A percentile compares a stretch with the other conserved stretches of the same genome.
phyloP scores from a whole-genome alignment of 305 asterid genomes.

The Fraxinus ornus region DNA sequence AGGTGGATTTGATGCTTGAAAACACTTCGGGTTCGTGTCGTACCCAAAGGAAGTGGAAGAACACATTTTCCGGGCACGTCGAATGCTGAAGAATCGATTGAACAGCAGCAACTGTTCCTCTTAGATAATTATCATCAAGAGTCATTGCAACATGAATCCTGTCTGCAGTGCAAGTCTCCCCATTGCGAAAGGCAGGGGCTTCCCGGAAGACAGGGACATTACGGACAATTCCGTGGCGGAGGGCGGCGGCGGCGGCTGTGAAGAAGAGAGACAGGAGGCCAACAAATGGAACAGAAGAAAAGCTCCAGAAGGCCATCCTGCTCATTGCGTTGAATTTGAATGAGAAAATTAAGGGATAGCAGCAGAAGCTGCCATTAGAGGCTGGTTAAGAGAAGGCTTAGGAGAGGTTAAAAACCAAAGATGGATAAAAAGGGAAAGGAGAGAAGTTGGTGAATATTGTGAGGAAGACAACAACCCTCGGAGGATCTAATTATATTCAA shows the following conservation, averaged over 20 bases:
- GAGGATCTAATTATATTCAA: background rate
- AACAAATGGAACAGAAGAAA: background rate
- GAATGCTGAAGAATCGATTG: background rate
- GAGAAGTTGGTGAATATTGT: background rate
- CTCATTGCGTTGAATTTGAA: background rate
- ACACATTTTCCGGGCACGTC: background rate
- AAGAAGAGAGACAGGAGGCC: background rate
- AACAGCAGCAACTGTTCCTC: background rate
- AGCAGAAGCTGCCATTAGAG: background rate
- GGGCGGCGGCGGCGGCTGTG: background rate
- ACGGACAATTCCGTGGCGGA: background rate
- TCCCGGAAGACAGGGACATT: background rate
- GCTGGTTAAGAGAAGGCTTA: background rate
- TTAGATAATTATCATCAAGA: background rate
- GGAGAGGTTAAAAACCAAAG: background rate
- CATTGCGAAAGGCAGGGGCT: background rate
- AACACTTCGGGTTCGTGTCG: background rate
- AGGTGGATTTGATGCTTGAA: background rate
- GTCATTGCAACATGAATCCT: background rate
- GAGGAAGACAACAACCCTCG: background rate
- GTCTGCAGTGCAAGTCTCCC: background rate
- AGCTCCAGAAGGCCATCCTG: background rate
- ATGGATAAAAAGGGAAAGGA: background rate
- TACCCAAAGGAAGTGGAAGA: background rate
- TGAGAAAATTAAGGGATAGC: background rate